These are phyloP conservation scores for Raddia distichophylla DNA, from an alignment of 176 grass and related monocot species.

Conservation along the genomic window DNA sequence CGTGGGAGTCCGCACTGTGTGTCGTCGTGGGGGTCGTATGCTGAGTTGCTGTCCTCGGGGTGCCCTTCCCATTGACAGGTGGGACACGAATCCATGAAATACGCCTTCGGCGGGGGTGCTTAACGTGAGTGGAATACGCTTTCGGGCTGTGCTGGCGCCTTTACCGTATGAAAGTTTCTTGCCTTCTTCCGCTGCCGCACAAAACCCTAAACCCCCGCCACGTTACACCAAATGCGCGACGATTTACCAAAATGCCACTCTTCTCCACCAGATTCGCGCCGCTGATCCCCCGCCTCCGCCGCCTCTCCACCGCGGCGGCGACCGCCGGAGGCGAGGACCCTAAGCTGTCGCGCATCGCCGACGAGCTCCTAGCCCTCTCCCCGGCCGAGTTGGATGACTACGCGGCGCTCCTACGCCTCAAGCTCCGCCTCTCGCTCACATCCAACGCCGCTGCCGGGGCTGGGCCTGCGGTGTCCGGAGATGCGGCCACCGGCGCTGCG, in stretches of 20 bases:
- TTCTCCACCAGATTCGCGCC: constrained; percentile 53
- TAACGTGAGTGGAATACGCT: rapidly evolving
- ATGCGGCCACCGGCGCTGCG: constrained; percentile 10
- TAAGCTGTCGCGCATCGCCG: constrained; percentile 64
- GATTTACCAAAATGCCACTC: constrained; percentile 53
- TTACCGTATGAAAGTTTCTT: background rate
- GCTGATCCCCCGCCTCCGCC: constrained; percentile 45
- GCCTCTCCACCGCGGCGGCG: constrained; percentile 52
- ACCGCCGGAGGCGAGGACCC: constrained; percentile 36
- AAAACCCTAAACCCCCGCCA: constrained; percentile 44
- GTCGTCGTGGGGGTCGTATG: background rate
- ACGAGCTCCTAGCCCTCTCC: constrained; percentile 62
- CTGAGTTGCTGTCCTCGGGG: background rate
- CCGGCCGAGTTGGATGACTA: constrained; percentile 62
- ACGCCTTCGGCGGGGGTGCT: background rate
- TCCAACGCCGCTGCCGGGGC: constrained; percentile 37
- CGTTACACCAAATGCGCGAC: background rate
- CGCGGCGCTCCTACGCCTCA: constrained; percentile 66
- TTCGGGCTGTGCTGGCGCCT: rapidly evolving
- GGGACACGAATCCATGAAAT: background rate
- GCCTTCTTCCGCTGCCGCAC: background rate
- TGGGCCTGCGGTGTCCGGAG: constrained; percentile 26
- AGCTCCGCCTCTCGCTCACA: constrained; percentile 64
- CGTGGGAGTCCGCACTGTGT: constrained; percentile 23
- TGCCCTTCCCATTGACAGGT: background rate